Base-by-base conservation (phyloP, 2,329 filamentous ascomycete genomes). In the Drechslera avenae region DNA sequence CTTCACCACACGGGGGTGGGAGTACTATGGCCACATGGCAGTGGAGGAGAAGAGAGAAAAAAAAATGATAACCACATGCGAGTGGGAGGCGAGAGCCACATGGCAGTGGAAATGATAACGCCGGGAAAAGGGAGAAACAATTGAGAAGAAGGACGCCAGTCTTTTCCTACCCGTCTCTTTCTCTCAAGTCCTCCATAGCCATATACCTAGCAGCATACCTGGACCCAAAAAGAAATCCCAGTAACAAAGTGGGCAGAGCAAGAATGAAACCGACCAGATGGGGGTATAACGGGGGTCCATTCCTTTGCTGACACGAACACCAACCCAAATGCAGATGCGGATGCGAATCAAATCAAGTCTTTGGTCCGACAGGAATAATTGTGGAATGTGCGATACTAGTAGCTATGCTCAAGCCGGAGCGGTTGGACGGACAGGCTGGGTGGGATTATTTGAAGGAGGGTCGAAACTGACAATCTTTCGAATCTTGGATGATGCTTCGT, bases 211-310 rank as follows among this genome's bases (percentile, higher is more conserved):
- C 32, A 32, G 13, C 39, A 46, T 30, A 23, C 35, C 21, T 31
- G 14, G 41, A 34, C 44, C 16, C 23, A 36, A 46, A 31, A 18
- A 28, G 18, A 36, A 39, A 39, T 37, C 17, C 37, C 31, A 19
- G n/a, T 36, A 39, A 30, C 16, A 36, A 42, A 46, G 18, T 33
- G 31, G 23, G 10, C 31, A 16, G 34, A 21, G 32, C 46, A 50
- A 42, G 39, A 55, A 17, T 45, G 21, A 26, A 23, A 49, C 33
- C 39, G 23, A 41, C 52, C 52, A 39, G 42, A 46, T 53, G 37
- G 51, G 59, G 60, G 60, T 63, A 63, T 63, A 60, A 52, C 47
- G 40, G 51, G 59, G 52, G 51, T 52, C 49, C 39, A 39, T 30
- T 45, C 36, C 57, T 57, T 54, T 53, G 46, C 55, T 46, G 52